Evolutionary conservation across 345 rosid species (phyloP), one percentile per base, ranked within the genome.

Genomic region (Leavenworthia alabamica): DNA sequence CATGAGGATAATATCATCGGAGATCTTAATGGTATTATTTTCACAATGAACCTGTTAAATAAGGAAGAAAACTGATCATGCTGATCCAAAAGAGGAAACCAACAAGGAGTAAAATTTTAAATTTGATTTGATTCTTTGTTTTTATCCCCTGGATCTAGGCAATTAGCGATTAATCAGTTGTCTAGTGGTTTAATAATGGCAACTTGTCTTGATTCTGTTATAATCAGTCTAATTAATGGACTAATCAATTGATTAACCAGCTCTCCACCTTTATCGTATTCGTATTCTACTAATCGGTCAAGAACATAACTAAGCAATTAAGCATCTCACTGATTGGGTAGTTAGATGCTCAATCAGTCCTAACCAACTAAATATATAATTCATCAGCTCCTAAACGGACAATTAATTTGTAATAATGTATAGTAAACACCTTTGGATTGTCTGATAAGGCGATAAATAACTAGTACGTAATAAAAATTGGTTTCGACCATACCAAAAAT

Each of bases 391-490:
- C n/a, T 14, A 49, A 15, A 9, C 13, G 55, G 4, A 3, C 12
- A 49, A 27, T 15, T 8, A 23, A 22, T 6, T 10, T 1, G 22
- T 20, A 20, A 20, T 20, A 20, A 20, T 20, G 2, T 1, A 20
- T 20, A 20, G 59, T 39, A 49, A 50, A 23, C 66, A 41, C 60
- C 66, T 22, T 67, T 41, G 45, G 42, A 32, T 49, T 40, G 43
- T 16, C 28, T 51, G 28, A 58, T 29, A 20, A 39, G 42, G 57
- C 57, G 9, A 46, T 7, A 28, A 3, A 6, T 16, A 61, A 32
- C 35, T 16, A 35, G 35, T 5, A 29, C 22, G 11, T 5, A 16
- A 12, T 20, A 9, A 53, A 9, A 42, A 22, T 43, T 54, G n/a
- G 36, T 53, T 56, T 17, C 31, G 41, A 26, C 27, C 49, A 36